Percentiles rank a stretch among this genome's conserved stretches.
These are phyloP conservation scores for Capillidium heterosporum DNA, from an alignment of 371 early-diverging fungal genomes.

Conservation along the genomic window DNA sequence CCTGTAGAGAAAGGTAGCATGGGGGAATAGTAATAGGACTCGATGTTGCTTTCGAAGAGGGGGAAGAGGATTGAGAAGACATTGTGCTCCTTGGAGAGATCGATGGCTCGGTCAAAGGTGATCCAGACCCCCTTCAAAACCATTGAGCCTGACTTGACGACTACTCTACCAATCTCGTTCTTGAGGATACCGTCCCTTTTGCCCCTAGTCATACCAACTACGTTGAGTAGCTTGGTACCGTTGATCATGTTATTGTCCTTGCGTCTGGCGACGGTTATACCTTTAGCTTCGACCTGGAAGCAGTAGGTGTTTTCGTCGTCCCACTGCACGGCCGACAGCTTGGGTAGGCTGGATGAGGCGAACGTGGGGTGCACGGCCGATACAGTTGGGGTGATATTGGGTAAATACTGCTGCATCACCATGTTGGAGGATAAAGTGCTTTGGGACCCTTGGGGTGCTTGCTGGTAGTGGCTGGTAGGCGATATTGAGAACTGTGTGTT, in stretches of 20 bases:
- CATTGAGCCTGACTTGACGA: conserved; percentile 77
- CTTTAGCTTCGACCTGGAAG: conserved; percentile 60
- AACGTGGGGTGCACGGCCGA: conserved; percentile 2
- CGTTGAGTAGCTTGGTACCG: conserved; percentile 70
- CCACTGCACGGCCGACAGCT: conserved; percentile 59
- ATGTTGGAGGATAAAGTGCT: too few relatives aligned
- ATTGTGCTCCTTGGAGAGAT: conserved; percentile 20
- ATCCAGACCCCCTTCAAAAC: conserved; percentile 75
- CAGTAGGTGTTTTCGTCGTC: conserved; percentile 64
- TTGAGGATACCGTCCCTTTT: conserved; percentile 75
- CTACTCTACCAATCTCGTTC: conserved; percentile 65
- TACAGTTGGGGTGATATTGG: too few relatives aligned
- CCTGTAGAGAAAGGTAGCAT: neutral
- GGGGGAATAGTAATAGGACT: conserved; percentile 7
- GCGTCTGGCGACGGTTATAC: conserved; percentile 59
- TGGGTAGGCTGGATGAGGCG: conserved; percentile 1
- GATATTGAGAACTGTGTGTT: too few relatives aligned
- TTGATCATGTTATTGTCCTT: conserved; percentile 64
- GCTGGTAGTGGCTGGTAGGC: too few relatives aligned
- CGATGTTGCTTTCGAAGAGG: conserved; percentile 50
- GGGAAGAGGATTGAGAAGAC: conserved; percentile 48
- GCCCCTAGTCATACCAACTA: conserved; percentile 75
- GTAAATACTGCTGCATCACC: too few relatives aligned
- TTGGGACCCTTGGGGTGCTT: too few relatives aligned
- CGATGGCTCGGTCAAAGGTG: conserved; percentile 9